These are phyloP conservation scores for Vicia sativa DNA, from an alignment of 306 rosid genomes.

Conservation along the genomic window DNA sequence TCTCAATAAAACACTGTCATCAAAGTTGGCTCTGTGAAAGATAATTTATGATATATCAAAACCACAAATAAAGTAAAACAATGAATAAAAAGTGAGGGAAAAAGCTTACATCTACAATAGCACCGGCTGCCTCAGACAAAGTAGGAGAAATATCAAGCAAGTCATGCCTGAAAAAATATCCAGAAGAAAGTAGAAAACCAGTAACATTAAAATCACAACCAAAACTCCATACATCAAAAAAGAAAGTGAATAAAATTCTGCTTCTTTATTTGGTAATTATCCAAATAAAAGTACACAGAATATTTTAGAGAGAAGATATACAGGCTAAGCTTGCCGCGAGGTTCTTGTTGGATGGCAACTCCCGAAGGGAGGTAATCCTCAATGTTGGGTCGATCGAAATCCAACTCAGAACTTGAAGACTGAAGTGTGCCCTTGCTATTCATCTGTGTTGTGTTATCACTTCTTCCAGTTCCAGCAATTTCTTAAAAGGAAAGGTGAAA, in stretches of 20 bases:
- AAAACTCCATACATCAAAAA: not conserved
- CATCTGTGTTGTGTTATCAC: conserved; percentile 40
- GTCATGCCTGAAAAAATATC: conserved; percentile 64
- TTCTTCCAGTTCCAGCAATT: conserved; percentile 36
- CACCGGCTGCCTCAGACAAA: conserved; percentile 92
- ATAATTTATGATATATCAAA: conserved; percentile 19
- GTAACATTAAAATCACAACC: conserved; percentile 12
- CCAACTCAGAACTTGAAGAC: conserved; percentile 81
- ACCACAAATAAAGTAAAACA: conserved; percentile 3
- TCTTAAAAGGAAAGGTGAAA: not conserved
- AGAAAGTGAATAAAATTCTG: conserved; percentile 21
- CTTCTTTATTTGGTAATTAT: not conserved
- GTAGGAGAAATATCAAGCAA: conserved; percentile 90
- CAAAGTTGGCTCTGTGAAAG: not conserved
- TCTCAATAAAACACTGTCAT: conserved; percentile 17
- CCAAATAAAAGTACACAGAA: conserved; percentile 11
- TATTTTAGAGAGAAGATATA: conserved; percentile 40
- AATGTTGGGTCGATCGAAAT: conserved; percentile 86
- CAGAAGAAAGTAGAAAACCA: conserved; percentile 9
- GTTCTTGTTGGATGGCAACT: conserved; percentile 78
- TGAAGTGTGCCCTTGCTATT: conserved; percentile 46
- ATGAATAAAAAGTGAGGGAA: not conserved
- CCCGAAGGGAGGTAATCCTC: conserved; percentile 97
- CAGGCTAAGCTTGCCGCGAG: conserved; percentile 78
- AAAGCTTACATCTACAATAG: conserved; percentile 81